Percentiles rank a stretch among this genome's conserved stretches.
phyloP scores from a whole-genome alignment of 139 green algal species.

The Closterium sp. region DNA sequence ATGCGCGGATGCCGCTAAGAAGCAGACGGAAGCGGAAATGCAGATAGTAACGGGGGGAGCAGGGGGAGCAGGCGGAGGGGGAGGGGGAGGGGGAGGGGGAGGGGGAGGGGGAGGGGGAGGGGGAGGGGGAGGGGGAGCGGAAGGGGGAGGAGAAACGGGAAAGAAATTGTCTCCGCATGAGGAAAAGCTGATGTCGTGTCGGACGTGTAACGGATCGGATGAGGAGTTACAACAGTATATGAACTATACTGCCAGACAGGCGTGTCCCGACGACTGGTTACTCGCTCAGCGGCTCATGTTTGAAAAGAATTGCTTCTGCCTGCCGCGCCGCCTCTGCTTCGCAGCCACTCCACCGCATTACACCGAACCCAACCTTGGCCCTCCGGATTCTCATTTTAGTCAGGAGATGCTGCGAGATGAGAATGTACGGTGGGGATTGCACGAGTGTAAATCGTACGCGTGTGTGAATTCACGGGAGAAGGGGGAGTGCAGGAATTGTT shows the following conservation, averaged over 20 bases:
- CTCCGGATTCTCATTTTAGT: background rate
- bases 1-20: background rate
- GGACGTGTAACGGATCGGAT: constrained; percentile 13
- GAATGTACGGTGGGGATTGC: constrained; percentile 24
- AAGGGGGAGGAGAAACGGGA: background rate
- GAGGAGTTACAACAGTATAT: constrained; percentile 7
- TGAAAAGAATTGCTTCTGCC: constrained; percentile 14
- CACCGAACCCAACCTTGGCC: constrained; percentile 6
- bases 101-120: too few relatives aligned
- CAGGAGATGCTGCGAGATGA: constrained; percentile 1
- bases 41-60: background rate
- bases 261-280: constrained; percentile 35
- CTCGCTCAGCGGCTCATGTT: constrained; percentile 20
- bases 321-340: constrained; percentile 26
- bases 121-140: too few relatives aligned
- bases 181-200: background rate
- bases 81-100: too few relatives aligned
- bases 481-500: constrained; percentile 15
- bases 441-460: constrained; percentile 30
- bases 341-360: background rate
- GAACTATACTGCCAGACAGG: background rate
- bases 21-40: background rate
- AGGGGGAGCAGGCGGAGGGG: background rate
- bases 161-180: background rate
- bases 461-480: constrained; percentile 16